Percentiles rank a stretch among this genome's conserved stretches.
Evolutionary conservation across 2,329 filamentous ascomycete species (phyloP).

Genomic region (Diplodia sapinea): DNA sequence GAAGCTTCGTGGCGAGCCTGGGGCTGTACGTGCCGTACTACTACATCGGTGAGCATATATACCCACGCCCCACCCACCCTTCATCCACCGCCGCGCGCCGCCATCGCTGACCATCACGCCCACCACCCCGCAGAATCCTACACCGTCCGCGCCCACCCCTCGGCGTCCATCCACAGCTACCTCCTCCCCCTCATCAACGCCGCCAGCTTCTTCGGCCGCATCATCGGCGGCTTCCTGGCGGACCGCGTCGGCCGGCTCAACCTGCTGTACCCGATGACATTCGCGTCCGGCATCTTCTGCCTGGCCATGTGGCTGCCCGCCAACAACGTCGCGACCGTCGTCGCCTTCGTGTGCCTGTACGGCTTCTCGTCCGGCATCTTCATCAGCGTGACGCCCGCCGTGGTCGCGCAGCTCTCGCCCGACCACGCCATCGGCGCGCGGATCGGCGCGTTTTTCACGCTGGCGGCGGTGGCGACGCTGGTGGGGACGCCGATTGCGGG

Average conservation of each 20-base stretch:
- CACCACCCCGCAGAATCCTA: conserved; percentile 10
- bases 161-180: conserved; percentile 18
- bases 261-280: conserved; percentile 29
- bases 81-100: too few species aligned
- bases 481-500: conserved; percentile 30
- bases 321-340: neutral
- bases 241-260: conserved; percentile 27
- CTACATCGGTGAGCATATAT: conserved; percentile 29
- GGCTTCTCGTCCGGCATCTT: conserved; percentile 32
- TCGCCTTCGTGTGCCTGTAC: conserved; percentile 32
- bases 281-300: conserved; percentile 30
- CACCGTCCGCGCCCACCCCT: conserved; percentile 18
- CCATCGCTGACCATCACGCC: neutral
- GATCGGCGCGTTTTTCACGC: conserved; percentile 30
- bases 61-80: neutral
- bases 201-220: conserved; percentile 27
- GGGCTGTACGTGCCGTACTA: conserved; percentile 31
- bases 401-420: conserved; percentile 30
- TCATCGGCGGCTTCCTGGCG: conserved; percentile 28
- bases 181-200: conserved; percentile 32
- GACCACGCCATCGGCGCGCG: conserved; percentile 28
- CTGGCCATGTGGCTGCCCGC: conserved; percentile 31
- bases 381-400: conserved; percentile 29
- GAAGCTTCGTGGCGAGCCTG: conserved; percentile 30
- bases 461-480: conserved; percentile 26